phyloP scores from a whole-genome alignment of 441 rosid species.

The Adansonia gregorii region DNA sequence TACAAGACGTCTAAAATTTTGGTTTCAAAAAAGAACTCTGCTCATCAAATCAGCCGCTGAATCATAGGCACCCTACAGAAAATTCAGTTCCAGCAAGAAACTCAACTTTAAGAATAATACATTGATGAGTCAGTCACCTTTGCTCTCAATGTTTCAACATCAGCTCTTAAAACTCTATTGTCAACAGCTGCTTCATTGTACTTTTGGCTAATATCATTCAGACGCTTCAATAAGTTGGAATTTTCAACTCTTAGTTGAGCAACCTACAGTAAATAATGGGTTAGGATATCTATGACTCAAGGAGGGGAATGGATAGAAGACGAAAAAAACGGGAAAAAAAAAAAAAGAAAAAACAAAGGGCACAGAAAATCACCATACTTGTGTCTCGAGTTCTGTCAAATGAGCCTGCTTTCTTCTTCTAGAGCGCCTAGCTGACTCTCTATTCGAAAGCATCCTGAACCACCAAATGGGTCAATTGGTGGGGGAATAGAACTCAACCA shows the following conservation, averaged over 20 bases:
- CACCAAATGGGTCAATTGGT: neutral
- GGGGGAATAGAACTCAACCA: conserved; percentile 19
- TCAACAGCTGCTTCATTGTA: conserved; percentile 67
- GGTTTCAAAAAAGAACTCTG: neutral
- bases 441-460: conserved; percentile 72
- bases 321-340: neutral
- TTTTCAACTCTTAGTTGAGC: conserved; percentile 67
- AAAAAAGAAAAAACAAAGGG: neutral
- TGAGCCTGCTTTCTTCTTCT: conserved; percentile 79
- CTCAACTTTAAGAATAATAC: conserved; percentile 9
- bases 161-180: conserved; percentile 74
- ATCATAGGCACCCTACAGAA: too few relatives aligned
- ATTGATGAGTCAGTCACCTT: conserved; percentile 42
- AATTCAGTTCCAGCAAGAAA: neutral
- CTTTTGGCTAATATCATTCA: conserved; percentile 58
- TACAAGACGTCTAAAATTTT: neutral
- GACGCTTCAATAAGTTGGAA: conserved; percentile 54
- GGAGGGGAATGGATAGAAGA: neutral
- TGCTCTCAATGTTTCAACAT: conserved; percentile 70
- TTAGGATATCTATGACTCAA: conserved; percentile 11
- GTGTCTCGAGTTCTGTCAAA: conserved; percentile 70
- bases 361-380: conserved; percentile 38
- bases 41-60: neutral
- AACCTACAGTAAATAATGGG: conserved; percentile 42
- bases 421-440: conserved; percentile 77